Conservation (phyloP, 352 stramenopile genomes). For the Phytopythium chamaehyphon region DNA sequence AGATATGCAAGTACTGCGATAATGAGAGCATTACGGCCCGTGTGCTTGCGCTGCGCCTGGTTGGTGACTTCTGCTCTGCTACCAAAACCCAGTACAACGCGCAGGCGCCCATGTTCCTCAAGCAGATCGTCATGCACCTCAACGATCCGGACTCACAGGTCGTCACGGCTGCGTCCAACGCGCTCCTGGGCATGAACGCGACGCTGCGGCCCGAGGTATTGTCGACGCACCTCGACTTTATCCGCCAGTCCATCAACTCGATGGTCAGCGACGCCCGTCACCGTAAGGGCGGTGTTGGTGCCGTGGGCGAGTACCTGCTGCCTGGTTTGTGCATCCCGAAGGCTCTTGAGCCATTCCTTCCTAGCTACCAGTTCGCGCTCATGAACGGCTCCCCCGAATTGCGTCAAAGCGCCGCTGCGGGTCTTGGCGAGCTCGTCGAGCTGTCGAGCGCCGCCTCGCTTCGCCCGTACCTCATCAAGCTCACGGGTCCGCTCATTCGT, state of each 20-base stretch:
- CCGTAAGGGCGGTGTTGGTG: conserved; percentile 88
- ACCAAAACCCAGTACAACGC: conserved; percentile 90
- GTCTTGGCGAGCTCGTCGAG: conserved; percentile 96
- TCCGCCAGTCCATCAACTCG: conserved; percentile 95
- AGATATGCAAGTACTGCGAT: conserved; percentile 94
- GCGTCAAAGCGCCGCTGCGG: conserved; percentile 90
- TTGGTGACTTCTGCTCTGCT: conserved; percentile 87
- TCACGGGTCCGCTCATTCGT: conserved; percentile 96
- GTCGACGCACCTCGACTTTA: conserved; percentile 95
- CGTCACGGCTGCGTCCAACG: conserved; percentile 85
- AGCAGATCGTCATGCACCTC: conserved; percentile 95
- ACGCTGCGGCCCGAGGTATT: conserved; percentile 92
- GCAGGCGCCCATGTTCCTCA: conserved; percentile 94
- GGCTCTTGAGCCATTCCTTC: conserved; percentile 95
- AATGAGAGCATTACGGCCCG: conserved; percentile 85
- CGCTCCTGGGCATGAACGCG: conserved; percentile 91
- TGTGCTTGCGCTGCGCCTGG: conserved; percentile 89
- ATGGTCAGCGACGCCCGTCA: conserved; percentile 95
- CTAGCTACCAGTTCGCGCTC: conserved; percentile 97
- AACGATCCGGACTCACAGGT: conserved; percentile 91
- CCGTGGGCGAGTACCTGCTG: conserved; percentile 70
- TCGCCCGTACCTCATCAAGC: conserved; percentile 98
- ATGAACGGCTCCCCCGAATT: conserved; percentile 92
- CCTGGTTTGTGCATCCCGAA: conserved; percentile 80
- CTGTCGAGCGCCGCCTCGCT: conserved; percentile 86